A percentile compares a stretch with the other conserved stretches of the same genome.
These are phyloP conservation scores for Galerina marginata DNA, from an alignment of 768 basidiomycete genomes.

Conservation along the genomic window DNA sequence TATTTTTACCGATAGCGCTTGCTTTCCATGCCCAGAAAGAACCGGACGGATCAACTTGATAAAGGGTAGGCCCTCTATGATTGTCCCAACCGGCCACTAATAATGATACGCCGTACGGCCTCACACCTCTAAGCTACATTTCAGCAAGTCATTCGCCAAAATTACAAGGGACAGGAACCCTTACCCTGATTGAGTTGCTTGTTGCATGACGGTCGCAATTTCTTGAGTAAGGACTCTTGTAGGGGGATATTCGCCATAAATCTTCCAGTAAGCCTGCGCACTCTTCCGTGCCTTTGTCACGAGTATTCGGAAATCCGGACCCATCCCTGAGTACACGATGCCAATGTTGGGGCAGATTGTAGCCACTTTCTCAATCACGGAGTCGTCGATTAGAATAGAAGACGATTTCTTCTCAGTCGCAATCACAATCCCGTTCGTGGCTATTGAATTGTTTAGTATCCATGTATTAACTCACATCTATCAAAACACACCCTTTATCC, in stretches of 20 bases:
- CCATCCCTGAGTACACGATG: constrained; percentile 99
- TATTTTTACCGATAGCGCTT: constrained; percentile 99
- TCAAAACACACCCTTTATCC: constrained; percentile 85
- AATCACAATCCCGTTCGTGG: constrained; percentile 98
- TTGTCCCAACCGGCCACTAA: constrained; percentile 97
- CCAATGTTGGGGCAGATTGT: constrained; percentile 99
- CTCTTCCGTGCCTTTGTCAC: constrained; percentile 95
- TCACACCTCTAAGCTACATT: constrained; percentile 78
- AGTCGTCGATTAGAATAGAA: constrained; percentile 96
- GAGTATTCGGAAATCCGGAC: constrained; percentile 95
- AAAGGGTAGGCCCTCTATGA: constrained; percentile 93
- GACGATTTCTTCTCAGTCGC: constrained; percentile 99
- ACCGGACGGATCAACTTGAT: constrained; percentile 98
- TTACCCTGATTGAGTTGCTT: constrained; percentile 98
- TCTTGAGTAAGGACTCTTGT: constrained; percentile 96
- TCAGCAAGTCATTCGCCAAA: constrained; percentile 24
- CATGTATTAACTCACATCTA: constrained; percentile 18
- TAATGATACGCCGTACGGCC: constrained; percentile 98
- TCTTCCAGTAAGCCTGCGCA: constrained; percentile 99
- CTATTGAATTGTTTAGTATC: constrained; percentile 46
- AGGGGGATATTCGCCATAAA: constrained; percentile 97
- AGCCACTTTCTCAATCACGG: constrained; percentile 96
- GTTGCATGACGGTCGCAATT: constrained; percentile 97
- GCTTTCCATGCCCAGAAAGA: constrained; percentile 99
- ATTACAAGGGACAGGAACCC: constrained; percentile 30